Conservation (phyloP, 2,329 filamentous ascomycete species). For the Fusarium sp. region DNA sequence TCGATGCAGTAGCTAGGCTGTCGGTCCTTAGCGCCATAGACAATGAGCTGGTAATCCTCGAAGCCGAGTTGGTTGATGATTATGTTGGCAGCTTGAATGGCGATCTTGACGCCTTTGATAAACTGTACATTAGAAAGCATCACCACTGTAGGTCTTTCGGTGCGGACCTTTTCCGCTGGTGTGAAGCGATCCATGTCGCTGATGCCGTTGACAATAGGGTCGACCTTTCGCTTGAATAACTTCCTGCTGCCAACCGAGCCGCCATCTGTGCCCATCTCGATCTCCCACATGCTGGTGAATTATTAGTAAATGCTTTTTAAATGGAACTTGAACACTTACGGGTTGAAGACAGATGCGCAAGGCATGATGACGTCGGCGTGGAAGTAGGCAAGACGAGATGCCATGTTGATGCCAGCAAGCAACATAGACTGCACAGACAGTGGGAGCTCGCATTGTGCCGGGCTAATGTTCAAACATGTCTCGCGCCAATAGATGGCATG, state of each 20-base stretch:
- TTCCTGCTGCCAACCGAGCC: slow-evolving; percentile 31
- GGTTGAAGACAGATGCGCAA: slow-evolving; percentile 42
- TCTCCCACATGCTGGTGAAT: slow-evolving; percentile 33
- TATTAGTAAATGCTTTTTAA: background rate
- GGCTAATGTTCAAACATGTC: slow-evolving; percentile 39
- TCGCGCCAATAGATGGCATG: slow-evolving; percentile 42
- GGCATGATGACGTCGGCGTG: slow-evolving; percentile 42
- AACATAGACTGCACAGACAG: slow-evolving; percentile 39
- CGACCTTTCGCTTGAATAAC: slow-evolving; percentile 37
- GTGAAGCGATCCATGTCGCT: slow-evolving; percentile 40
- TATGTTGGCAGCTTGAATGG: slow-evolving; percentile 38
- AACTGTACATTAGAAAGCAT: slow-evolving; percentile 43
- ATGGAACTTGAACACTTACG: slow-evolving; percentile 8
- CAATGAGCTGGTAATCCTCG: slow-evolving; percentile 34
- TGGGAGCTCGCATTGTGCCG: slow-evolving; percentile 34
- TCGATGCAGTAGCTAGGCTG: slow-evolving; percentile 37
- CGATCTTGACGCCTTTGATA: slow-evolving; percentile 41
- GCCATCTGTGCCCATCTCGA: slow-evolving; percentile 37
- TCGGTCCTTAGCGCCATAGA: slow-evolving; percentile 40
- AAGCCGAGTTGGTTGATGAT: slow-evolving; percentile 40
- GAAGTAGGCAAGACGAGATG: slow-evolving; percentile 40
- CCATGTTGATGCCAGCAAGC: slow-evolving; percentile 35
- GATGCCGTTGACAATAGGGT: slow-evolving; percentile 42
- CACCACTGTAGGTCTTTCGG: slow-evolving; percentile 35
- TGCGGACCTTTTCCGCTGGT: slow-evolving; percentile 38